Conservation (phyloP, 1,284 basidiomycete species). For the Nidula niveotomentosa region DNA sequence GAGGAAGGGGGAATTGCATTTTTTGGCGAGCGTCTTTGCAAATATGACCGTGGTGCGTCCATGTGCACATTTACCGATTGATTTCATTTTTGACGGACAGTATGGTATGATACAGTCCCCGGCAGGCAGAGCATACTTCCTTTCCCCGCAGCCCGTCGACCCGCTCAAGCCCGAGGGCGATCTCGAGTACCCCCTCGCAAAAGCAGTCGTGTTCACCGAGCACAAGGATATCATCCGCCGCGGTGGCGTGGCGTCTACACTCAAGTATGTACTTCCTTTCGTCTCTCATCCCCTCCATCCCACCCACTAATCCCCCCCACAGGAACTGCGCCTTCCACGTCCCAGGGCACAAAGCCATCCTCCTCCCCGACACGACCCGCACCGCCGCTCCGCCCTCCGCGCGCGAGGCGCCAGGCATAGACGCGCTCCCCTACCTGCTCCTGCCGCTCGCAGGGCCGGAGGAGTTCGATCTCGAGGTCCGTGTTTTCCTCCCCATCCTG, state of each 20-base stretch:
- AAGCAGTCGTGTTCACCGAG: conserved; percentile 86
- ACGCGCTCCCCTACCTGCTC: conserved; percentile 81
- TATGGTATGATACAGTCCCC: conserved; percentile 44
- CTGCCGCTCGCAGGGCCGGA: conserved; percentile 94
- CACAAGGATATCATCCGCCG: conserved; percentile 84
- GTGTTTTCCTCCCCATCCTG: conserved; percentile 10
- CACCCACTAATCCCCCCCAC: neutral
- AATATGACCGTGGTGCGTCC: conserved; percentile 77
- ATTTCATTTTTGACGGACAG: neutral
- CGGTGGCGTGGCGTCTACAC: conserved; percentile 81
- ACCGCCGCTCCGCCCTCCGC: conserved; percentile 56
- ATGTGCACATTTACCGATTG: neutral
- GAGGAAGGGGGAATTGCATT: conserved; percentile 81
- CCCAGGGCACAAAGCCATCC: conserved; percentile 66
- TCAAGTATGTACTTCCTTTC: conserved; percentile 64
- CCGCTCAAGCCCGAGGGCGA: conserved; percentile 34
- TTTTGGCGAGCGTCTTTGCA: conserved; percentile 89
- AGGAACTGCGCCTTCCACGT: conserved; percentile 82
- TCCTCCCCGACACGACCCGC: conserved; percentile 54
- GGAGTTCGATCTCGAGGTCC: conserved; percentile 87
- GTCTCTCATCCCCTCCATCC: neutral
- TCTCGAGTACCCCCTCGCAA: conserved; percentile 79
- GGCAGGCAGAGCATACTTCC: conserved; percentile 69
- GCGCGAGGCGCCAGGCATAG: conserved; percentile 73
- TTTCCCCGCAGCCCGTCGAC: conserved; percentile 54